phyloP scores from a whole-genome alignment of 2,329 filamentous ascomycete species.

The Mycosphaerella arachidis region DNA sequence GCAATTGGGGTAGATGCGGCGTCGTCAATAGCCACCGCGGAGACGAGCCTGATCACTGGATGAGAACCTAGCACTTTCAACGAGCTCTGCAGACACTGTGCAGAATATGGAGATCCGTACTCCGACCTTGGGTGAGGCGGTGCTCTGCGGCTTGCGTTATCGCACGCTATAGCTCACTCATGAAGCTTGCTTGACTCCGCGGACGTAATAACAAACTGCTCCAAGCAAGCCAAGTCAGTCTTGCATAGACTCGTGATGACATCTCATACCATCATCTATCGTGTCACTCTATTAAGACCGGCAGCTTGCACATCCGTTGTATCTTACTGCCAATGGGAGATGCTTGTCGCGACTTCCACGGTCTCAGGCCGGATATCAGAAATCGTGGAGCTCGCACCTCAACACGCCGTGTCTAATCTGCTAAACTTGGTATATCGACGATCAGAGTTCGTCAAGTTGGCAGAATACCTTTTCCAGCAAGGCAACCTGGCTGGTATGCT shows the following conservation, averaged over 20 bases:
- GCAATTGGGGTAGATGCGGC: neutral
- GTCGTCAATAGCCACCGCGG: neutral
- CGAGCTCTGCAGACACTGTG: neutral
- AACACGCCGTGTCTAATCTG: neutral
- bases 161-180: conserved; percentile 4
- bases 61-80: neutral
- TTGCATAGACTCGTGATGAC: neutral
- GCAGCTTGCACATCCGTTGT: neutral
- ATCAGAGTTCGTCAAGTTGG: neutral
- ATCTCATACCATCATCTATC: conserved; percentile 1
- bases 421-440: neutral
- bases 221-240: conserved; percentile 3
- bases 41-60: neutral
- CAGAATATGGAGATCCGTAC: neutral
- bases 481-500: neutral
- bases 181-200: neutral
- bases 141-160: conserved; percentile 1
- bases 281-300: neutral
- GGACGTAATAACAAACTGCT: neutral
- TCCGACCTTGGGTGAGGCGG: neutral
- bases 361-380: neutral
- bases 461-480: neutral
- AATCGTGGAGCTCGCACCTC: neutral
- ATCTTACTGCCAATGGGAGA: neutral
- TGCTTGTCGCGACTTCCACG: neutral